Evolutionary conservation across 2,329 filamentous ascomycete species (phyloP).

Genomic region (Gnomoniopsis smithogilvyi): DNA sequence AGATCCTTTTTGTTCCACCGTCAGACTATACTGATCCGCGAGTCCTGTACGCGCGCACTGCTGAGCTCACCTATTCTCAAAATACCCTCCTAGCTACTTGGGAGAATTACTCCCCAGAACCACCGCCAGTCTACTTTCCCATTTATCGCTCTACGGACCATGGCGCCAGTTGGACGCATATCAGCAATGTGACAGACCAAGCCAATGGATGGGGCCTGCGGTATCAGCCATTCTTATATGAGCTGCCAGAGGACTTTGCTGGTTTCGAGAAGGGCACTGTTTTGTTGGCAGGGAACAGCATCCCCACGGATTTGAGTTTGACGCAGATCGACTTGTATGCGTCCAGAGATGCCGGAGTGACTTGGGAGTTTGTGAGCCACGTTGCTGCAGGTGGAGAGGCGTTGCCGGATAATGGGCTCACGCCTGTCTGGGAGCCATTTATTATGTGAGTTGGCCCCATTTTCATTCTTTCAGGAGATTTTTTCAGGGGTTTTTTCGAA

Average conservation of each 20-base stretch:
- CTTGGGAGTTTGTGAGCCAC: constrained; percentile 66
- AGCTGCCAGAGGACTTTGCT: constrained; percentile 56
- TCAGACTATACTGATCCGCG: constrained; percentile 40
- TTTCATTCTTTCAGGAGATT: neutral
- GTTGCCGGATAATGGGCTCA: constrained; percentile 59
- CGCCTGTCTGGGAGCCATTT: constrained; percentile 73
- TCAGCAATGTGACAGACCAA: constrained; percentile 60
- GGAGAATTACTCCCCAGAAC: constrained; percentile 56
- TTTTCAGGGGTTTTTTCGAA: constrained; percentile 23
- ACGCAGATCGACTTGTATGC: constrained; percentile 71
- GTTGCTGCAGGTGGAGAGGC: constrained; percentile 64
- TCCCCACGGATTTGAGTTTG: constrained; percentile 50
- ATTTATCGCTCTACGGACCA: constrained; percentile 51
- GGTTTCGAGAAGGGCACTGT: constrained; percentile 60
- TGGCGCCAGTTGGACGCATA: constrained; percentile 59
- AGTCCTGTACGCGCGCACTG: constrained; percentile 41
- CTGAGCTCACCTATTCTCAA: constrained; percentile 39
- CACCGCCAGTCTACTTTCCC: constrained; percentile 52
- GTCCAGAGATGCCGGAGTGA: constrained; percentile 55
- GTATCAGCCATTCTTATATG: constrained; percentile 68
- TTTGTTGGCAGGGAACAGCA: constrained; percentile 58
- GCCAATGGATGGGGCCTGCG: constrained; percentile 63
- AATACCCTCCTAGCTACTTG: constrained; percentile 50
- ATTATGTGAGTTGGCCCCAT: constrained; percentile 36
- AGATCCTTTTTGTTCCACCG: constrained; percentile 40